Base-by-base conservation (phyloP, 2,329 filamentous ascomycete genomes). In the Diaporthe capsici region DNA sequence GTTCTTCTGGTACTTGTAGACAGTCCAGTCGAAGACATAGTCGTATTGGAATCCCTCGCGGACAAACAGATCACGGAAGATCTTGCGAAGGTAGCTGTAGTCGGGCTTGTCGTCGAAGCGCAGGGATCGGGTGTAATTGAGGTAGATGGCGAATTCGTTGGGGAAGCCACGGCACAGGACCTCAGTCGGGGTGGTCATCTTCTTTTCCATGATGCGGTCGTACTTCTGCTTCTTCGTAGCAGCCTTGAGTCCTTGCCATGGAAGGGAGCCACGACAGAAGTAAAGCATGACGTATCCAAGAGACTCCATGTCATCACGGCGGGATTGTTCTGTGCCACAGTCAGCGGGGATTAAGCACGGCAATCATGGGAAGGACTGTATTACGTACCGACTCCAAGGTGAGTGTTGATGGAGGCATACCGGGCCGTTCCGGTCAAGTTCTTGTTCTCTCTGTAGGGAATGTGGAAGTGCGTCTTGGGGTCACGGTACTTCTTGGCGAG, bases 181-280 rank as follows among this genome's bases (percentile, higher is more conserved):
- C 87, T 99, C 96, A 81, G 96, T 98, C 12, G 97, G 96, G 4
- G 97, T 99, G 20, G 97, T 99, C 97, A 98, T 98, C 95, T 99
- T 99, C 93, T 99, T 99, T 91, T 99, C 97, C 96, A 98, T 98
- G 88, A 99, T 99, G 79, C 96, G 93, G 88, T 99, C 97, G 84
- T 99, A 98, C 90, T 99, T 99, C 89, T 98, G 96, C 93, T 98
- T 98, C 93, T 98, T 98, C 80, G 96, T 98, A 81, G 96, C 96
- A 88, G 96, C 96, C 92, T 98, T 98, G 73, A 98, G 90, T 75
- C 97, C 97, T 89, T 99, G 97, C 97, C 97, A 99, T 77, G 97
- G 97, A 75, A 99, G 95, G 79, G 96, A 98, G 78, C 97, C 97
- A 86, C 97, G 96, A 90, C 96, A 98, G 90, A 99, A 99, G 91